These are phyloP conservation scores for Diplodia sapinea DNA, from an alignment of 2,329 filamentous ascomycete genomes.

Conservation along the genomic window DNA sequence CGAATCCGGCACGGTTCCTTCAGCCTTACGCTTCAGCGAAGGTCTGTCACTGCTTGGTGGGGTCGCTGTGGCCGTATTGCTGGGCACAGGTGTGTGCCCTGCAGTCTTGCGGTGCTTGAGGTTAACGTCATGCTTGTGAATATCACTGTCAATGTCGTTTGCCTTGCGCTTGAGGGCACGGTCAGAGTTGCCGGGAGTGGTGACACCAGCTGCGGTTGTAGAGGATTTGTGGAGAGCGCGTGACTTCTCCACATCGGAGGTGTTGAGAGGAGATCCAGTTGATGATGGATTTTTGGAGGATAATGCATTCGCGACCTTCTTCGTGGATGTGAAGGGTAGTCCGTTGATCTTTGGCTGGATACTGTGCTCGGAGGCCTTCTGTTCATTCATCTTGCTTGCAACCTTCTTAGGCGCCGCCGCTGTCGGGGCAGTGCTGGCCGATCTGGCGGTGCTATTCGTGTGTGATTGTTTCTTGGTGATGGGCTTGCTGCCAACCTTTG, in stretches of 20 bases:
- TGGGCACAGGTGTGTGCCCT: slow-evolving; percentile 41
- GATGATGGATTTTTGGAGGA: slow-evolving; percentile 66
- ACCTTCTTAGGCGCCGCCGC: neutral
- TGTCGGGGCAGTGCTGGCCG: neutral
- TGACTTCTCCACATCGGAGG: slow-evolving; percentile 61
- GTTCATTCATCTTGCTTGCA: neutral
- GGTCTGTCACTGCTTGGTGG: slow-evolving; percentile 39
- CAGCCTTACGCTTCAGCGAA: slow-evolving; percentile 54
- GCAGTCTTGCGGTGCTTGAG: slow-evolving; percentile 44
- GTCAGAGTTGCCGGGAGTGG: slow-evolving; percentile 42
- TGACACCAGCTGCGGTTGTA: slow-evolving; percentile 35
- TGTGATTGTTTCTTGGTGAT: slow-evolving; percentile 22
- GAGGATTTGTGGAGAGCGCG: slow-evolving; percentile 48
- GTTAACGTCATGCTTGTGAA: slow-evolving; percentile 45
- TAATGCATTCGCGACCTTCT: slow-evolving; percentile 51
- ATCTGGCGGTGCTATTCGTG: neutral
- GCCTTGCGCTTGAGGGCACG: slow-evolving; percentile 50
- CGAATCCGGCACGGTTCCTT: slow-evolving; percentile 42
- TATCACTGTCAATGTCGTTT: slow-evolving; percentile 46
- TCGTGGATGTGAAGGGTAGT: slow-evolving; percentile 25
- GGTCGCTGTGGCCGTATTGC: slow-evolving; percentile 41
- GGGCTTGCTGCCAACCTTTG: slow-evolving; percentile 29
- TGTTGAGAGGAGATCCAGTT: slow-evolving; percentile 66
- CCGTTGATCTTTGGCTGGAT: slow-evolving; percentile 27
- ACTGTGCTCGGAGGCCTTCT: neutral